These are phyloP conservation scores for Botrytis sinoallii DNA, from an alignment of 2,329 filamentous ascomycete species.

Conservation along the genomic window DNA sequence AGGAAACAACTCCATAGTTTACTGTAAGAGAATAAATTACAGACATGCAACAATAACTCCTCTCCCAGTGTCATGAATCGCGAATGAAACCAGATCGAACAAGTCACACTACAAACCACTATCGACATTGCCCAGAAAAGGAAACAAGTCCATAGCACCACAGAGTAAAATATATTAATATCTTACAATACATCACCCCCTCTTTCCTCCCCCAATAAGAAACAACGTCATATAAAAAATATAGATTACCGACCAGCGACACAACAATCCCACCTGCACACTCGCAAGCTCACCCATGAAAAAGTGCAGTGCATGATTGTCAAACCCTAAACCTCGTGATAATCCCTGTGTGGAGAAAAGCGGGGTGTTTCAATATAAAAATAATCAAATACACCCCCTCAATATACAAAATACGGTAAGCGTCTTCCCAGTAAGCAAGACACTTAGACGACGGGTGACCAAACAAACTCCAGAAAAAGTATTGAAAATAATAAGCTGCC, in stretches of 20 bases:
- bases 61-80: background rate
- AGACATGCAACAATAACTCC: background rate
- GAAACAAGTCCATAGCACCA: background rate
- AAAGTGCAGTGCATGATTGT: background rate
- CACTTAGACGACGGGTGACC: background rate
- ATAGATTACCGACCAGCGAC: background rate
- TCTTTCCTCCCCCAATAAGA: no score
- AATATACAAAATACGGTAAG: slow-evolving; percentile 10
- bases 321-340: background rate
- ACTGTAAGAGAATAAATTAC: background rate
- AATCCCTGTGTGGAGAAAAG: slow-evolving; percentile 9
- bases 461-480: background rate
- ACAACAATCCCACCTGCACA: background rate
- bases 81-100: background rate
- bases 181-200: background rate
- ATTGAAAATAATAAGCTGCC: slow-evolving; percentile 2
- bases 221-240: background rate
- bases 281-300: background rate
- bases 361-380: slow-evolving; percentile 9
- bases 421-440: background rate
- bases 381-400: slow-evolving; percentile 1
- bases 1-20: background rate
- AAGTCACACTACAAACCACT: background rate
- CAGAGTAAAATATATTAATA: background rate
- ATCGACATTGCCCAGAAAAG: background rate